A percentile compares a stretch with the other conserved stretches of the same genome.
Evolutionary conservation across 257 asterid species (phyloP).

Genomic region (Penstemon davidsonii): DNA sequence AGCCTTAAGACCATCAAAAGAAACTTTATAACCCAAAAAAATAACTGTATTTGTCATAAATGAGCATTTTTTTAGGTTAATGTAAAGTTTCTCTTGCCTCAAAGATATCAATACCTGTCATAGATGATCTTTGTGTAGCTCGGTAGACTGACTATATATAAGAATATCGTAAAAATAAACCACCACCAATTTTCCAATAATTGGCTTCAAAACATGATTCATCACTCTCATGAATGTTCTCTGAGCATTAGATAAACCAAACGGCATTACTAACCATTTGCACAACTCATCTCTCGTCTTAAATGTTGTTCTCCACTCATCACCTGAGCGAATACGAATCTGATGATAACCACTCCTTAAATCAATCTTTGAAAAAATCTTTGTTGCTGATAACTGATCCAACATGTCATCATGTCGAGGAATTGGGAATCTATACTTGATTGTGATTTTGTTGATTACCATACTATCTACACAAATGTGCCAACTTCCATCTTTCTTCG

Average conservation of each 20-base stretch:
- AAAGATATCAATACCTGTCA: not conserved
- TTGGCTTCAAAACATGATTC: conserved; percentile 10
- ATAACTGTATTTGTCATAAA: not conserved
- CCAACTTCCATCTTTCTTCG: too few species aligned
- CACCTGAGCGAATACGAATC: not conserved
- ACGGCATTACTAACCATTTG: conserved; percentile 14
- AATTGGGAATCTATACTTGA: too few species aligned
- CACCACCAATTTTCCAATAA: conserved; percentile 15
- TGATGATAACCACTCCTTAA: not conserved
- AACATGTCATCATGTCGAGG: too few species aligned
- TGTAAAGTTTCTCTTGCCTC: not conserved
- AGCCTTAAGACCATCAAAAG: not conserved
- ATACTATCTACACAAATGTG: too few species aligned
- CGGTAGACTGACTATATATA: not conserved
- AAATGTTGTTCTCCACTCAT: not conserved
- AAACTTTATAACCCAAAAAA: not conserved
- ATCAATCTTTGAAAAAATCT: too few species aligned
- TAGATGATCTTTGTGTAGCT: not conserved
- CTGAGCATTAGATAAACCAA: conserved; percentile 24
- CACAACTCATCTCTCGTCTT: conserved; percentile 4
- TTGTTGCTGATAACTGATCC: too few species aligned
- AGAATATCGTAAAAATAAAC: not conserved
- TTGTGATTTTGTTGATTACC: too few species aligned
- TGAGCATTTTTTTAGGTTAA: not conserved
- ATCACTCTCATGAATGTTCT: conserved; percentile 17